Base-by-base conservation (phyloP, 345 rosid species). In the Salix caprea region DNA sequence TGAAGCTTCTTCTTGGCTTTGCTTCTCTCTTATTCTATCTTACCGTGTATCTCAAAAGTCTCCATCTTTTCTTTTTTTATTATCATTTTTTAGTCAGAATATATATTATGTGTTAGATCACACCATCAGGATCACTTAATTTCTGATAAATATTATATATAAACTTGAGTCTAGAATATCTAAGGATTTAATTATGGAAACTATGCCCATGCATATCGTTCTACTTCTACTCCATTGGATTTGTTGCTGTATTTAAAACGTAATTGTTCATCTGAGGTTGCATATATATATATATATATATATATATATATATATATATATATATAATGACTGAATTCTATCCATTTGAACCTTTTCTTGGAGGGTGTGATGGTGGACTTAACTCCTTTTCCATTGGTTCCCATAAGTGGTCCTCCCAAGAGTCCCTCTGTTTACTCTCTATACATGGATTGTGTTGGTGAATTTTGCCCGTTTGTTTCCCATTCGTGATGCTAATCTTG, bases 1-100 rank as follows among this genome's bases (percentile, higher is more conserved):
- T 73, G 39, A 73, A 73, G 76, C 69, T 42, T 44, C 30, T 26
- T 16, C 36, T 46, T 70, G 50, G 62, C 70, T 28, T 76, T 68
- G 54, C 34, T 75, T 67, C 65, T 19, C 2, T 6, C 13, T 21
- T 65, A 46, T 64, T 28, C 40, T 12, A 64, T 18, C 21, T 7
- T 10, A 7, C 61, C 39, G 3, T 2, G n/a, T 12, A 11, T 14
- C 36, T 15, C 32, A 19, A 1, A 15, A 0, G 15, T 15, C 7
- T 61, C 15, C 14, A 18, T 15, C 12, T 60, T 56, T 56, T n/a
- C 12, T 40, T 40, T 10, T 10, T 34, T 34, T 34, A 34, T 34
- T 34, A 10, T 40, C 44, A 56, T 1, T 11, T 21, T 56, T 56
- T n/a, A 56, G 14, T n/a, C 13, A 10, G 62, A 2, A n/a, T n/a